phyloP scores from a whole-genome alignment of 2,329 filamentous ascomycete genomes.

The Epichloe uncinata region DNA sequence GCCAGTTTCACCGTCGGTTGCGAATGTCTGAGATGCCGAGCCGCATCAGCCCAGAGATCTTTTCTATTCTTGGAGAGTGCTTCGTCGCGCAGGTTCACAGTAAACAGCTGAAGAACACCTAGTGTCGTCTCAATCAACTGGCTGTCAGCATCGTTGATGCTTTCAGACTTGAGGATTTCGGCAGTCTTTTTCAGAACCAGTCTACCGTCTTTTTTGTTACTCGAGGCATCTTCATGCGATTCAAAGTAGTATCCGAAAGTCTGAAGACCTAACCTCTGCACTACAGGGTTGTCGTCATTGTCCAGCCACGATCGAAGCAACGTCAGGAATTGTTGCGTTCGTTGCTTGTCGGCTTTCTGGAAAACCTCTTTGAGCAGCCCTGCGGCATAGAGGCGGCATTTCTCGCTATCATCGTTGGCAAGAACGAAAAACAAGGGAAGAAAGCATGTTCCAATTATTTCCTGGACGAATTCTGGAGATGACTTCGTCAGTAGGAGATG shows the following conservation, averaged over 20 bases:
- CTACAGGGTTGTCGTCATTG: slow-evolving; percentile 56
- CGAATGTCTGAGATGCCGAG: slow-evolving; percentile 57
- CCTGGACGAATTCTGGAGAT: slow-evolving; percentile 67
- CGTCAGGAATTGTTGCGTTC: slow-evolving; percentile 53
- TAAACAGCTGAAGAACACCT: slow-evolving; percentile 53
- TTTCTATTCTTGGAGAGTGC: slow-evolving; percentile 47
- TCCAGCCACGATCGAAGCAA: slow-evolving; percentile 68
- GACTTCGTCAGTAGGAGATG: slow-evolving; percentile 79
- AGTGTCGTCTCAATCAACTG: slow-evolving; percentile 65
- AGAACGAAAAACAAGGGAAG: slow-evolving; percentile 74
- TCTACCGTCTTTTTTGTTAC: slow-evolving; percentile 53
- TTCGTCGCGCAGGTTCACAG: slow-evolving; percentile 49
- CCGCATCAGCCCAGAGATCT: slow-evolving; percentile 56
- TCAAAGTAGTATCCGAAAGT: slow-evolving; percentile 77
- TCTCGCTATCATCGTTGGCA: slow-evolving; percentile 75
- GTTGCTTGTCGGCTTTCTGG: slow-evolving; percentile 60
- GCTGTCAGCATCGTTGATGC: slow-evolving; percentile 43
- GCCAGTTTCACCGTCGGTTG: slow-evolving; percentile 63
- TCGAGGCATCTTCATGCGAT: slow-evolving; percentile 41
- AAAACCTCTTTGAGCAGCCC: slow-evolving; percentile 73
- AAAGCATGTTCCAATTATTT: slow-evolving; percentile 71
- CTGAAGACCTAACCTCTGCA: slow-evolving; percentile 63
- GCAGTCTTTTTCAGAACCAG: slow-evolving; percentile 44
- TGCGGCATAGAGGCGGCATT: slow-evolving; percentile 72
- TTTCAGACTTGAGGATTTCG: slow-evolving; percentile 39